These are phyloP conservation scores for Immersiporthe knoxdaviesiana DNA, from an alignment of 2,329 filamentous ascomycete genomes.

Conservation along the genomic window DNA sequence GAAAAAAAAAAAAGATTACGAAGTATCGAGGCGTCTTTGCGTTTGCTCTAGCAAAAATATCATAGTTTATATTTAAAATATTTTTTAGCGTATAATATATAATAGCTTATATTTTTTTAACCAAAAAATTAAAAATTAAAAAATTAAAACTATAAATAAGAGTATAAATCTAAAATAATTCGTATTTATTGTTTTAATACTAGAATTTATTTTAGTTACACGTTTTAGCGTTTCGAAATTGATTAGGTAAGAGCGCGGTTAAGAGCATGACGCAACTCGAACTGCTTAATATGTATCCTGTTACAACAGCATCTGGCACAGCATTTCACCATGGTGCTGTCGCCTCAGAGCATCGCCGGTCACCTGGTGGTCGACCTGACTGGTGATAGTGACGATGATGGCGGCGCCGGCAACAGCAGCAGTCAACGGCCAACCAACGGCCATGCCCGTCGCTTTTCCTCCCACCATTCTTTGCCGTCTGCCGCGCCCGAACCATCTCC, in stretches of 20 bases:
- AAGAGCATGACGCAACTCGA: background rate
- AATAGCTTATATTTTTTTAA: background rate
- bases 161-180: too few relatives aligned
- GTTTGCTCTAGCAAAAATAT: too few relatives aligned
- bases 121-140: background rate
- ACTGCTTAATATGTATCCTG: background rate
- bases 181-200: too few relatives aligned
- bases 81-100: background rate
- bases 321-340: conserved; percentile 12
- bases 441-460: background rate
- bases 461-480: background rate
- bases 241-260: background rate
- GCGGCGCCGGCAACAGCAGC: background rate
- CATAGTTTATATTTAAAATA: background rate
- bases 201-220: background rate
- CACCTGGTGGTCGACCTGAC: conserved; percentile 39
- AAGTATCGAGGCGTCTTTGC: too few relatives aligned
- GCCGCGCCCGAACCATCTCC: background rate
- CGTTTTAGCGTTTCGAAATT: background rate
- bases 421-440: background rate
- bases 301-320: conserved; percentile 2
- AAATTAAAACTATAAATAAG: too few relatives aligned
- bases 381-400: conserved; percentile 31
- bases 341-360: background rate
- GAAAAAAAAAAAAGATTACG: too few relatives aligned